phyloP scores from a whole-genome alignment of 345 rosid species.

The Linum usitatissimum region DNA sequence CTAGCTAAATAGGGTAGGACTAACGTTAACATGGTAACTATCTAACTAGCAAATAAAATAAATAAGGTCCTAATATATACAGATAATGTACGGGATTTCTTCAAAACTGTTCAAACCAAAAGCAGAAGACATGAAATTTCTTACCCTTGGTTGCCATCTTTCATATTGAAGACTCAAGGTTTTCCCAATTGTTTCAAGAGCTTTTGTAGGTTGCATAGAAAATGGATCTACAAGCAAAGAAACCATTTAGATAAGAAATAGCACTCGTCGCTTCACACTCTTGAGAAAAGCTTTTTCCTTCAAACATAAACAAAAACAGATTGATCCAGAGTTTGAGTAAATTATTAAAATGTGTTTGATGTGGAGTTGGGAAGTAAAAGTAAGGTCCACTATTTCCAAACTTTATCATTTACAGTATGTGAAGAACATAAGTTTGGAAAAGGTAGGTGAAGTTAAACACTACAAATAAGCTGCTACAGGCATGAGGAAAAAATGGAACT shows the following conservation, averaged over 20 bases:
- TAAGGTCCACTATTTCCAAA: not conserved
- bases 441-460: not conserved
- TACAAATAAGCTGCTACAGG: not conserved
- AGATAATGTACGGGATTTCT: no score
- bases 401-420: no score
- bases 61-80: not conserved
- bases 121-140: slow-evolving; percentile 6
- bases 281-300: not conserved
- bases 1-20: no score
- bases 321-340: not conserved
- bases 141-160: slow-evolving; percentile 99
- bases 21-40: no score
- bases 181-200: slow-evolving; percentile 86
- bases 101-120: not conserved
- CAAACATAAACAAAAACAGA: not conserved
- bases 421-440: not conserved
- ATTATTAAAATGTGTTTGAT: no score
- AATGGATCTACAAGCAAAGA: slow-evolving; percentile 60
- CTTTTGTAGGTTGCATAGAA: slow-evolving; percentile 90
- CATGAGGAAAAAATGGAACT: not conserved
- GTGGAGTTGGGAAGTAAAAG: not conserved
- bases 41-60: no score
- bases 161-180: slow-evolving; percentile 83
- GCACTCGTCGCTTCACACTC: not conserved
- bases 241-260: not conserved